Conservation (phyloP, 2,329 filamentous ascomycete genomes). For the Fusarium buharicum region DNA sequence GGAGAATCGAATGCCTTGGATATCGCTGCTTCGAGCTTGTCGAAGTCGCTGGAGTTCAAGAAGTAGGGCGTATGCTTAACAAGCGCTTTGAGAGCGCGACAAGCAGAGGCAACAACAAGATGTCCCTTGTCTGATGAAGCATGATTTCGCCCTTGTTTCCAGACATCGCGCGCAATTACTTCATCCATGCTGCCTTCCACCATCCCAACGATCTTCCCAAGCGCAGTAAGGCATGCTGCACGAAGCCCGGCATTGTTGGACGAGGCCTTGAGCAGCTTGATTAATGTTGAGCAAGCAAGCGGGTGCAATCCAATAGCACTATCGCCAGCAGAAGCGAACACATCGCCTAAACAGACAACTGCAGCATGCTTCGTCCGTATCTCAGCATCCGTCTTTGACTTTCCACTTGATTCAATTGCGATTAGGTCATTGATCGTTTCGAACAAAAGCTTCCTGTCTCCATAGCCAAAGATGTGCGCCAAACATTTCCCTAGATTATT, state of each 20-base stretch:
- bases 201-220: conserved; percentile 81
- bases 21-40: conserved; percentile 81
- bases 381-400: conserved; percentile 79
- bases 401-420: conserved; percentile 75
- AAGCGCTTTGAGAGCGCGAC: conserved; percentile 80
- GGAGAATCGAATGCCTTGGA: conserved; percentile 89
- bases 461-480: conserved; percentile 81
- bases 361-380: conserved; percentile 86
- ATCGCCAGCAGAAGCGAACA: conserved; percentile 92
- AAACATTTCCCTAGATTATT: conserved; percentile 90
- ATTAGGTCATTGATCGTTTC: conserved; percentile 93
- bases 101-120: conserved; percentile 81
- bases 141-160: conserved; percentile 87
- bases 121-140: conserved; percentile 83
- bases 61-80: conserved; percentile 81
- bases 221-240: conserved; percentile 77
- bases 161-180: conserved; percentile 84
- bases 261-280: conserved; percentile 84
- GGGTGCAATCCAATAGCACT: conserved; percentile 87
- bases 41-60: conserved; percentile 88
- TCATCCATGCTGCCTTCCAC: conserved; percentile 85
- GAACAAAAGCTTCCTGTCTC: conserved; percentile 90
- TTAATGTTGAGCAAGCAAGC: conserved; percentile 74
- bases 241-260: conserved; percentile 84
- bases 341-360: conserved; percentile 84